A percentile compares a stretch with the other conserved stretches of the same genome.
phyloP scores from a whole-genome alignment of 2,329 filamentous ascomycete species.

The Iodosphaeria phyllophila region DNA sequence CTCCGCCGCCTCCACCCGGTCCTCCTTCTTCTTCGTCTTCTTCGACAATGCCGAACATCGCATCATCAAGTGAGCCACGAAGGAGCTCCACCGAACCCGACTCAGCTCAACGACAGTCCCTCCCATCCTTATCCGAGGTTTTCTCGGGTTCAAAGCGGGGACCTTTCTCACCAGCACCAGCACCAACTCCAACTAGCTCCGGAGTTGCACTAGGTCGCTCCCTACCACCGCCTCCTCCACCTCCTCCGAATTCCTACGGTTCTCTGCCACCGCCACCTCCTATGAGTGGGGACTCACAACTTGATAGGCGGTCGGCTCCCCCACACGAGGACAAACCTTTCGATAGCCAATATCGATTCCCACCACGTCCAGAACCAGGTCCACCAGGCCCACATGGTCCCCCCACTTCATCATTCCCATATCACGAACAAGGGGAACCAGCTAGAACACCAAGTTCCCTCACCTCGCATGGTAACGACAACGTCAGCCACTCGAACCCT shows the following conservation, averaged over 20 bases:
- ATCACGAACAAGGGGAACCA: slow-evolving; percentile 10
- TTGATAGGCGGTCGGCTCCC: slow-evolving; percentile 9
- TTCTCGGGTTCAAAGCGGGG: slow-evolving; percentile 12
- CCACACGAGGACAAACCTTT: slow-evolving; percentile 13
- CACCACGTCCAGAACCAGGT: slow-evolving; percentile 10
- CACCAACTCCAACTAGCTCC: slow-evolving; percentile 11
- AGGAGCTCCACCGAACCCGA: slow-evolving; percentile 11
- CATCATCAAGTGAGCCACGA: slow-evolving; percentile 10
- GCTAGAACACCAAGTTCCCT: too few species aligned
- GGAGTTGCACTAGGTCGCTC: slow-evolving; percentile 8
- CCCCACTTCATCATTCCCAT: slow-evolving; percentile 10
- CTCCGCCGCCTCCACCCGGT: slow-evolving; percentile 7
- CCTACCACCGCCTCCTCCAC: slow-evolving; percentile 7
- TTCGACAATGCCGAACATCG: slow-evolving; percentile 10
- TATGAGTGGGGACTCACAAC: slow-evolving; percentile 10
- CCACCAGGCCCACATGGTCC: too few species aligned
- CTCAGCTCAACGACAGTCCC: slow-evolving; percentile 11
- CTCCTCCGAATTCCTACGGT: slow-evolving; percentile 8
- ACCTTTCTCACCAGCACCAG: slow-evolving; percentile 12
- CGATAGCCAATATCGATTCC: too few species aligned
- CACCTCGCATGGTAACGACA: too few species aligned
- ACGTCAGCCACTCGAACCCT: slow-evolving; percentile 8
- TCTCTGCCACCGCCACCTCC: too few species aligned
- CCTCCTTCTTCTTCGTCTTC: background rate
- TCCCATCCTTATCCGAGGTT: slow-evolving; percentile 16